These are phyloP conservation scores for Fusarium palustre DNA, from an alignment of 2,329 filamentous ascomycete species.

Conservation along the genomic window DNA sequence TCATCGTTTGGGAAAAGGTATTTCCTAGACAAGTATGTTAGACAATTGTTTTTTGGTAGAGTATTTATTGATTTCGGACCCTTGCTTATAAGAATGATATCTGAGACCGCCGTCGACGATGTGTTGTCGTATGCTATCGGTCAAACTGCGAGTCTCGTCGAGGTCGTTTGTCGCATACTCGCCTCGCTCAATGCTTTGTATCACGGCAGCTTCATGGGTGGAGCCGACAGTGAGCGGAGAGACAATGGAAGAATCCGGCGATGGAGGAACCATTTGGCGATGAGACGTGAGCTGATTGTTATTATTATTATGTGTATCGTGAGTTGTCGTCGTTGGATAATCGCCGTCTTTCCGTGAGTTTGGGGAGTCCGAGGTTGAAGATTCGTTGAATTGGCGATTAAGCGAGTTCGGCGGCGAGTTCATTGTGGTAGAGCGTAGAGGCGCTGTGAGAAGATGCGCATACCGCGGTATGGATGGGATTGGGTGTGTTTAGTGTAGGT, in stretches of 20 bases:
- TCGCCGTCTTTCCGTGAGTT: not conserved
- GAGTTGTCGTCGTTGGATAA: constrained; percentile 2
- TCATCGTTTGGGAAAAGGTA: constrained; percentile 60
- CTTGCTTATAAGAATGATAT: constrained; percentile 47
- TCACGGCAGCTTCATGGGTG: constrained; percentile 47
- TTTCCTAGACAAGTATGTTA: constrained; percentile 46
- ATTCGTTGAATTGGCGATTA: constrained; percentile 14
- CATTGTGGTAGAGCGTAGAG: constrained; percentile 30
- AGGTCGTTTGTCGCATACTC: constrained; percentile 44
- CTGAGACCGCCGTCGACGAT: constrained; percentile 56
- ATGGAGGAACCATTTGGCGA: constrained; percentile 41
- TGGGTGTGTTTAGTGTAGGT: not conserved
- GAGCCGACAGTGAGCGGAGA: constrained; percentile 51
- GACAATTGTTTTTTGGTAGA: not conserved
- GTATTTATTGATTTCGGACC: not conserved
- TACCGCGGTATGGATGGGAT: constrained; percentile 2
- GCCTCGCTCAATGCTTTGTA: constrained; percentile 52
- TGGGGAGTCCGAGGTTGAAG: not conserved
- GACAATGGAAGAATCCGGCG: constrained; percentile 44
- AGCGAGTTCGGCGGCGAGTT: constrained; percentile 46
- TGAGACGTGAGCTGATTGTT: not conserved
- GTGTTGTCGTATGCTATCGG: constrained; percentile 58
- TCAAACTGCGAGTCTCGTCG: constrained; percentile 56
- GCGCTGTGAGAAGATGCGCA: constrained; percentile 17
- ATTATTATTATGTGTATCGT: not conserved